These are phyloP conservation scores for Quercus tomentella DNA, from an alignment of 331 rosid species.

Conservation along the genomic window DNA sequence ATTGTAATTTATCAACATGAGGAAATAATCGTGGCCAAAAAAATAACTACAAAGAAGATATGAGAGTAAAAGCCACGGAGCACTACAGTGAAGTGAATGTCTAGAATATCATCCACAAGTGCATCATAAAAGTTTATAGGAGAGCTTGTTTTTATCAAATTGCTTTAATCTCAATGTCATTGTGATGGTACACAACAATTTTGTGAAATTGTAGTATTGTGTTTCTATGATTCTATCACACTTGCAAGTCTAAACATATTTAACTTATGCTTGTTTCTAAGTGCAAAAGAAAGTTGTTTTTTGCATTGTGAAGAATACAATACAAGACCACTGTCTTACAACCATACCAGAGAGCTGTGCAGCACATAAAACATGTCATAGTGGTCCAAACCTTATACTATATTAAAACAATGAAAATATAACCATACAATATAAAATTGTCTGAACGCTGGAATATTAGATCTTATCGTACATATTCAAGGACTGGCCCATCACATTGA, in stretches of 20 bases:
- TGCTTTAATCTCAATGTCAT: background rate
- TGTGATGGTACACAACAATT: too few species aligned
- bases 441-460: background rate
- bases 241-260: background rate
- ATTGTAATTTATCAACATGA: background rate
- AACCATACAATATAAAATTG: background rate
- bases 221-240: background rate
- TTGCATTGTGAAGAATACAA: too few species aligned
- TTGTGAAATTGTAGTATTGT: background rate
- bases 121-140: too few species aligned
- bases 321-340: background rate
- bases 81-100: too few species aligned
- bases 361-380: background rate
- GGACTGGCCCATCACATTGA: background rate
- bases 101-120: too few species aligned
- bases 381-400: background rate
- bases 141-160: background rate
- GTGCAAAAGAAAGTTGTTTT: background rate
- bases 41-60: background rate
- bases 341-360: background rate
- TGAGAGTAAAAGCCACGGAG: background rate
- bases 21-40: background rate
- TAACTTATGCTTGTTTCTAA: background rate
- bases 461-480: background rate
- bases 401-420: background rate